These are phyloP conservation scores for Globisporangium yorkense DNA, from an alignment of 352 stramenopile genomes.

Conservation along the genomic window DNA sequence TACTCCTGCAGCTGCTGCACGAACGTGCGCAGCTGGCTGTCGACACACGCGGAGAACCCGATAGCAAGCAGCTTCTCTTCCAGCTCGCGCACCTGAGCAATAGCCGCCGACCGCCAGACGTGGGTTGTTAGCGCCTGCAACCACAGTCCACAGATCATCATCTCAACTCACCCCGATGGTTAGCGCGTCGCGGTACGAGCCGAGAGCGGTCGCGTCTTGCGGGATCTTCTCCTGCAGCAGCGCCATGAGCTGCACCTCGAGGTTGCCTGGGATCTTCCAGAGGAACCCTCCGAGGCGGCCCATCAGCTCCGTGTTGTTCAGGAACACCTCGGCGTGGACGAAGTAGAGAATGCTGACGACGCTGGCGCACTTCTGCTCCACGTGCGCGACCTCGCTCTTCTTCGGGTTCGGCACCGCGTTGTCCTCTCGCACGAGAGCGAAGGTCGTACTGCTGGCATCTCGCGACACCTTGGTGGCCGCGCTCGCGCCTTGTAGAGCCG, in stretches of 20 bases:
- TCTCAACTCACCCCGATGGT: slow-evolving; percentile 24
- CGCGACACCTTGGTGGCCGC: slow-evolving; percentile 20
- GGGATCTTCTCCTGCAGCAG: slow-evolving; percentile 66
- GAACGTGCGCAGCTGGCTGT: slow-evolving; percentile 54
- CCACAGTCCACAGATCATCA: background rate
- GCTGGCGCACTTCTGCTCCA: slow-evolving; percentile 32
- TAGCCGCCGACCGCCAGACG: background rate
- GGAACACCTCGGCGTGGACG: slow-evolving; percentile 46
- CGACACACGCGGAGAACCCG: slow-evolving; percentile 40
- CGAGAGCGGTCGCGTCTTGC: slow-evolving; percentile 42
- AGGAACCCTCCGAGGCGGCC: slow-evolving; percentile 39
- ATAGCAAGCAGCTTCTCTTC: slow-evolving; percentile 41
- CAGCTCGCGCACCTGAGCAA: slow-evolving; percentile 34
- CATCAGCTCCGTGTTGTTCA: slow-evolving; percentile 38
- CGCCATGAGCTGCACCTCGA: slow-evolving; percentile 59
- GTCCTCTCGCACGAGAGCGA: slow-evolving; percentile 17
- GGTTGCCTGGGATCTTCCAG: slow-evolving; percentile 68
- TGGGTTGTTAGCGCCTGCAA: background rate
- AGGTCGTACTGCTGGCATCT: slow-evolving; percentile 13
- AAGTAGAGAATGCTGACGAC: slow-evolving; percentile 52
- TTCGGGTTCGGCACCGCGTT: slow-evolving; percentile 2
- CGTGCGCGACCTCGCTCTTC: slow-evolving; percentile 19
- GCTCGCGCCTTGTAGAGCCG: slow-evolving; percentile 25
- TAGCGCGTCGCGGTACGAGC: slow-evolving; percentile 41
- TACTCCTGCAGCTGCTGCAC: slow-evolving; percentile 61